Evolutionary conservation across 2,329 filamentous ascomycete species (phyloP), one percentile per base, ranked within the genome.

Genomic region (Leptodontidium sp.): DNA sequence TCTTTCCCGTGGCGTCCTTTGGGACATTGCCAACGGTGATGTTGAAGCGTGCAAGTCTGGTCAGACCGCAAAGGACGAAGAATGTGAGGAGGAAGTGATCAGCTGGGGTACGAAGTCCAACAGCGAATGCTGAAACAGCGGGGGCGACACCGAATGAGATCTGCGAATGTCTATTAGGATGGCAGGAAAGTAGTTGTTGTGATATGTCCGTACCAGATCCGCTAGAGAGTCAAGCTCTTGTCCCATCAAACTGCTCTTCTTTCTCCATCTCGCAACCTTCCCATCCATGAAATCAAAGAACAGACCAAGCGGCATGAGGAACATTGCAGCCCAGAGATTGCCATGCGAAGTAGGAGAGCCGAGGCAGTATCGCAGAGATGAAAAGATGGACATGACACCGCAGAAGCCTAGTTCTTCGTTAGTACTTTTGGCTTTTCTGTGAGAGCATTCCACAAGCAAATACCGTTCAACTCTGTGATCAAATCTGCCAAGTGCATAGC

Each of bases 241-340:
- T 14, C 96, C 96, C 95, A 99, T 98, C 79, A 99, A 85, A 76
- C 93, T 97, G 77, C 93, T 96, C 90, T 98, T 99, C 83, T 93
- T 91, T 79, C 96, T 90, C 96, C 96, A 98, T 73, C 96, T 87
- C 72, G 96, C 96, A 66, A 99, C 94, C 79, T 94, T 96, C 78
- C 96, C 96, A 80, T 99, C 96, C 86, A 98, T 93, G 79, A 97
- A 97, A 81, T 99, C 96, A 80, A 98, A 98, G 84, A 98, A 98
- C 14, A 98, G 85, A 5, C 94, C 94, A 69, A 98, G 93, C 0
- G 95, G 95, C 81, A 98, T 92, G 81, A 98, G 93, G 4, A 84
- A 88, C 61, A 99, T 88, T 1, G 96, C 94, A 43, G 90, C 83
- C 87, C 93, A 98, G 65, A 98, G 83, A 75, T 93, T 91, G 64